Conservation (phyloP, 352 stramenopile genomes). For the Globisporangium takayamanum region DNA sequence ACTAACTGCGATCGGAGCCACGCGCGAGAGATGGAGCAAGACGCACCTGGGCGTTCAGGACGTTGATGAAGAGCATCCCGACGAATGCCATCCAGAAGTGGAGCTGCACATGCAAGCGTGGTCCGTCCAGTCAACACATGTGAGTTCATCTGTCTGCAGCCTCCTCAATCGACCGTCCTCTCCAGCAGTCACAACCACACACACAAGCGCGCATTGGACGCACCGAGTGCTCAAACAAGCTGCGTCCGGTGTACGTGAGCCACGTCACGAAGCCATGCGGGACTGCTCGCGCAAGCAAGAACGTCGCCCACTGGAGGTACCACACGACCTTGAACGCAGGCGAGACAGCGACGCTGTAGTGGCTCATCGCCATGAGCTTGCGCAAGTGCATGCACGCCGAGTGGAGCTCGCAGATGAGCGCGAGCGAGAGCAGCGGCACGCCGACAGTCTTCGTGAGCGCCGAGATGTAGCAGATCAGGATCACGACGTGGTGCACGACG, state of each 20-base stretch:
- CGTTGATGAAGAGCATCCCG: constrained; percentile 71
- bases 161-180: background rate
- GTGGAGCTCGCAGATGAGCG: constrained; percentile 71
- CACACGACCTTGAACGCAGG: constrained; percentile 35
- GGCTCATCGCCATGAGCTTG: constrained; percentile 70
- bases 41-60: constrained; percentile 52
- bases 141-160: background rate
- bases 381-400: constrained; percentile 71
- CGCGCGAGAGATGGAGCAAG: background rate
- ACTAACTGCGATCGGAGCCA: background rate
- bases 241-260: constrained; percentile 35
- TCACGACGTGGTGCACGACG: constrained; percentile 66
- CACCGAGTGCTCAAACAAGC: constrained; percentile 43
- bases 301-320: constrained; percentile 49
- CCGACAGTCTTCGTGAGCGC: constrained; percentile 66
- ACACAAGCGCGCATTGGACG: background rate
- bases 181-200: background rate
- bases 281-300: constrained; percentile 33
- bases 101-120: constrained; percentile 13
- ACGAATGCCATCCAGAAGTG: constrained; percentile 72
- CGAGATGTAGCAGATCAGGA: constrained; percentile 78
- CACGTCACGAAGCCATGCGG: constrained; percentile 37
- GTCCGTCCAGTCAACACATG: background rate
- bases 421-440: constrained; percentile 63
- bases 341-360: constrained; percentile 27